phyloP scores from a whole-genome alignment of 2,329 filamentous ascomycete species.

The Stagonosporopsis chrysanthemi region DNA sequence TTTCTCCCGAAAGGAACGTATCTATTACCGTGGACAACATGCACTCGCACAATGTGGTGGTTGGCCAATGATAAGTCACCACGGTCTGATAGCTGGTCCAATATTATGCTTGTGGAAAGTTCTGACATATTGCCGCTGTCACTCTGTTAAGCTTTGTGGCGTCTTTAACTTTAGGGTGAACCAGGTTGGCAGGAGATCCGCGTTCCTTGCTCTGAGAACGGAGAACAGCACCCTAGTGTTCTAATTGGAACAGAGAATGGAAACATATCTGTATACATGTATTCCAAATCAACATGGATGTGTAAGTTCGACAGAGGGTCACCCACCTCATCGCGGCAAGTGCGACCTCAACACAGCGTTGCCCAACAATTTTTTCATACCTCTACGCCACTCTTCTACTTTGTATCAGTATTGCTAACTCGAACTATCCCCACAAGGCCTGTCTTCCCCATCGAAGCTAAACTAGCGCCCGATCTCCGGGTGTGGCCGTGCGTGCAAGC shows the following conservation, averaged over 20 bases:
- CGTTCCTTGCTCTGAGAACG: not conserved
- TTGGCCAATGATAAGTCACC: not conserved
- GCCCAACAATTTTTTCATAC: not conserved
- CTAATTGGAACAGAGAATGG: not conserved
- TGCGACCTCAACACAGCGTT: constrained; percentile 1
- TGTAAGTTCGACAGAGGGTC: constrained; percentile 9
- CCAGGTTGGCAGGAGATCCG: not conserved
- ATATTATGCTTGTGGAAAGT: constrained; percentile 11
- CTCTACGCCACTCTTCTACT: not conserved
- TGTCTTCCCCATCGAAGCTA: not conserved
- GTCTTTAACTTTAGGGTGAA: constrained; percentile 30
- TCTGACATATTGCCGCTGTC: constrained; percentile 35
- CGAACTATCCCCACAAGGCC: not conserved
- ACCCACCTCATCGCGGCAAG: not conserved
- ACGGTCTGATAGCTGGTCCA: not conserved
- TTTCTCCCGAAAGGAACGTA: constrained; percentile 19
- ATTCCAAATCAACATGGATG: not conserved
- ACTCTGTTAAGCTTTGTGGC: constrained; percentile 47
- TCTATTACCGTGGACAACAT: constrained; percentile 18
- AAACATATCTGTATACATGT: not conserved
- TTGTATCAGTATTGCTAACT: not conserved
- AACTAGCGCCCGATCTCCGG: not conserved
- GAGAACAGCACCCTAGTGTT: not conserved
- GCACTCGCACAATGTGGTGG: not conserved
- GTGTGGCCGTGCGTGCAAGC: not conserved